Evolutionary conservation across 1,284 basidiomycete species (phyloP), one percentile per base, ranked within the genome.

Genomic region (Sanghuangporus weigelae): DNA sequence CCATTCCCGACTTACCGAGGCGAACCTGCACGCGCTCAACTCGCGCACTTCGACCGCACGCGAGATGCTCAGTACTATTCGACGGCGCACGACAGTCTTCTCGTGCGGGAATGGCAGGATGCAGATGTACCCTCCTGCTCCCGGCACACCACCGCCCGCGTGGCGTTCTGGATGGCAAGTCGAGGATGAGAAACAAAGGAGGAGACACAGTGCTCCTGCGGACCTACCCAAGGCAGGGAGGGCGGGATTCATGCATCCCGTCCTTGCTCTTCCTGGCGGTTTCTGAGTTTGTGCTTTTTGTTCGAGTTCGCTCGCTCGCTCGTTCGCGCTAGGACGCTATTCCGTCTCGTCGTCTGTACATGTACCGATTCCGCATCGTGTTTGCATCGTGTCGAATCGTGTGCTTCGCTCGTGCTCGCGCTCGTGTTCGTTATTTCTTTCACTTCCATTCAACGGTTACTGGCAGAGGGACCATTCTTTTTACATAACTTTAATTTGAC

Each of bases 21-120:
- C 75, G 57, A 85, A 86, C 69, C 71, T 84, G 38, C 71, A 75
- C 54, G 76, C 80, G 6, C 74, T 86, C 63, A 78, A 80, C 66
- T 78, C 83, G 60, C 80, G 86, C 64, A 78, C 80, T 69, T 77
- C 79, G 67, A 82, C 77, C 53, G 82, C 84, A 11, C 77, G 79
- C 63, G 79, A 84, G 68, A 89, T 91, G 88, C 78, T 90, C 62
- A 79, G 78, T 39, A 83, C 83, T 14, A 78, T 90, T 64, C 78
- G 79, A 66, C 80, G 83, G 59, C 82, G 87, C 68, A 84, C 80
- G 8, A 84, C 80, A 8, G 66, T 78, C 59, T 74, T 78, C 31
- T 58, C 48, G 38, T 51, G 12, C n/a, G 57, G 44, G 26, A 31
- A 31, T 5, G 26, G 26, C 26, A 31, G 26, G 26, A 31, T 31